Conservation (phyloP, 2,329 filamentous ascomycete species). For the Apiospora sp. region DNA sequence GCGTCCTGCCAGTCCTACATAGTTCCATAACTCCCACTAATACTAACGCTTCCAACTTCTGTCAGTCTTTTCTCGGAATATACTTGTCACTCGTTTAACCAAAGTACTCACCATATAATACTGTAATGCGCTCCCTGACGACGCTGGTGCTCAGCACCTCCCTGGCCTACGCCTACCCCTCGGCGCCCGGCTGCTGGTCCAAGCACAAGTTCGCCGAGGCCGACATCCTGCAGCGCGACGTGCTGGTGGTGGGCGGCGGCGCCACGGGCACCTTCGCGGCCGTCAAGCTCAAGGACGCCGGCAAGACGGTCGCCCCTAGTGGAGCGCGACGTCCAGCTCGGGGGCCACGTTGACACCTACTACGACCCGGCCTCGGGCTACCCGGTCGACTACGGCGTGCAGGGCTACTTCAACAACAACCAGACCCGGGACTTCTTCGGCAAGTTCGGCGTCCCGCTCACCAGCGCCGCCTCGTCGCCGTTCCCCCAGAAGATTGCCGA, state of each 20-base stretch:
- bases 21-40: not conserved
- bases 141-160: slow-evolving; percentile 13
- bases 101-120: not conserved
- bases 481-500: slow-evolving; percentile 45
- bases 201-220: slow-evolving; percentile 10
- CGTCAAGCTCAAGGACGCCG: slow-evolving; percentile 44
- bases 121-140: not conserved
- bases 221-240: slow-evolving; percentile 25
- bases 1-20: not conserved
- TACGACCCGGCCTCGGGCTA: slow-evolving; percentile 48
- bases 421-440: slow-evolving; percentile 53
- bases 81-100: not conserved
- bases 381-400: slow-evolving; percentile 47
- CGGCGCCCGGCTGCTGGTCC: slow-evolving; percentile 7
- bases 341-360: slow-evolving; percentile 59
- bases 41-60: not conserved
- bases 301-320: slow-evolving; percentile 46
- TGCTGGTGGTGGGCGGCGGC: slow-evolving; percentile 50
- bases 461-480: slow-evolving; percentile 34
- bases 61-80: not conserved
- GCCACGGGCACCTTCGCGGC: slow-evolving; percentile 48
- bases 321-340: slow-evolving; percentile 42
- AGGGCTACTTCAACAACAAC: slow-evolving; percentile 47
- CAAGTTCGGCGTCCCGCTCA: slow-evolving; percentile 49
- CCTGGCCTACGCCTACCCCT: slow-evolving; percentile 8